Percentiles rank a stretch among this genome's conserved stretches.
Evolutionary conservation across 2,329 filamentous ascomycete genomes (phyloP).

Genomic region (Calonectria ilicicola): DNA sequence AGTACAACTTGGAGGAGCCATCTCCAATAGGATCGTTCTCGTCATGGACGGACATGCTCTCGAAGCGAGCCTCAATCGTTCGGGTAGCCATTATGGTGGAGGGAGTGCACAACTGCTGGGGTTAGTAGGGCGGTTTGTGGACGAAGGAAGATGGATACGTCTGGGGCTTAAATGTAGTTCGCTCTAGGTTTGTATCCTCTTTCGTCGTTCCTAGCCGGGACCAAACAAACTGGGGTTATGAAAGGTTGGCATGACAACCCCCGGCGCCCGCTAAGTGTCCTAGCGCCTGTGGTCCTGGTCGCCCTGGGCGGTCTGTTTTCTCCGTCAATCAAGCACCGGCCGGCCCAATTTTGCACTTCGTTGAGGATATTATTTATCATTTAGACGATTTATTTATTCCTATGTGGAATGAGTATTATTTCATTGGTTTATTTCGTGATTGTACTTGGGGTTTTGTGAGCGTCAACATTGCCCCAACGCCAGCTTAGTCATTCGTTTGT

Average conservation of each 20-base stretch:
- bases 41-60: slow-evolving; percentile 89
- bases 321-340: too few species aligned
- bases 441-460: too few species aligned
- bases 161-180: slow-evolving; percentile 25
- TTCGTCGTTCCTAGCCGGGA: not conserved
- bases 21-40: slow-evolving; percentile 78
- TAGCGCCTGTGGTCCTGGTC: too few species aligned
- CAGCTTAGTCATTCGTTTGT: too few species aligned
- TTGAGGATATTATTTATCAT: too few species aligned
- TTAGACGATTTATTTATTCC: too few species aligned
- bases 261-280: not conserved
- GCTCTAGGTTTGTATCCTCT: not conserved
- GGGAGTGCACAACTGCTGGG: slow-evolving; percentile 25
- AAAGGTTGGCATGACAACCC: slow-evolving; percentile 15
- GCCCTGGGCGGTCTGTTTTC: too few species aligned
- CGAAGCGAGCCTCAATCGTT: slow-evolving; percentile 86
- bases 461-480: too few species aligned
- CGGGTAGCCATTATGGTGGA: slow-evolving; percentile 73
- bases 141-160: slow-evolving; percentile 26
- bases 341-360: too few species aligned
- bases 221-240: slow-evolving; percentile 7
- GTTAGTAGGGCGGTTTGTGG: slow-evolving; percentile 36
- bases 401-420: too few species aligned
- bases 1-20: slow-evolving; percentile 62
- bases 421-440: too few species aligned